Percentiles rank a stretch among this genome's conserved stretches.
Evolutionary conservation across 768 basidiomycete species (phyloP).

Genomic region (Russula olivacea): DNA sequence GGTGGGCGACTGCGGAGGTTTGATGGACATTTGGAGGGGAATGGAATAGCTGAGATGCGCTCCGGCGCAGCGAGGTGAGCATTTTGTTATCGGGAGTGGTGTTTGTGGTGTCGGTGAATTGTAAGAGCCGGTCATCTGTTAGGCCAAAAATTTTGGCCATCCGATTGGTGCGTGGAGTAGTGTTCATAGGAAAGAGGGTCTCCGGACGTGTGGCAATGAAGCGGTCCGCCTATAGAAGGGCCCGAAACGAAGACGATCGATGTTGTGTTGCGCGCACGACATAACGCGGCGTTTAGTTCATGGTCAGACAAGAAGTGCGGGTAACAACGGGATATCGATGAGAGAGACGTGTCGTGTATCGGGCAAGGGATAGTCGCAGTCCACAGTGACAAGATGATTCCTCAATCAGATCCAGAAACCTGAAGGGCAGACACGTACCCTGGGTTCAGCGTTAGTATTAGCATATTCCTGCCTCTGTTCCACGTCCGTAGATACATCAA

Average conservation of each 20-base stretch:
- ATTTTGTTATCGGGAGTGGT: conserved; percentile 37
- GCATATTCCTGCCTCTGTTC: conserved; percentile 18
- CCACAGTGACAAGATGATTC: background rate
- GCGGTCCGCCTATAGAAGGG: conserved; percentile 45
- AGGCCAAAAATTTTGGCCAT: conserved; percentile 60
- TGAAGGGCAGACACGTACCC: conserved; percentile 14
- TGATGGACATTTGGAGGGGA: conserved; percentile 30
- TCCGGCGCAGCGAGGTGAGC: conserved; percentile 45
- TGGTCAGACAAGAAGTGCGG: background rate
- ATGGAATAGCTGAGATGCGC: conserved; percentile 46
- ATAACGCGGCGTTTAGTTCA: background rate
- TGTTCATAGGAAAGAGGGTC: conserved; percentile 47
- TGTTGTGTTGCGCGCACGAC: background rate
- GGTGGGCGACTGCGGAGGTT: conserved; percentile 54
- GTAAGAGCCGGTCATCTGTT: conserved; percentile 49
- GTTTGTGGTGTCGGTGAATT: conserved; percentile 40
- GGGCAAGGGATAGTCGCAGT: background rate
- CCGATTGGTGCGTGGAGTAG: conserved; percentile 61
- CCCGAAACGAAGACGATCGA: conserved; percentile 1
- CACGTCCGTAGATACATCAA: conserved; percentile 11
- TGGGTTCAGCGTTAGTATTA: conserved; percentile 24
- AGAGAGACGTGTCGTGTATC: conserved; percentile 2
- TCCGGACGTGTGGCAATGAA: conserved; percentile 54
- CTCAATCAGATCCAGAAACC: background rate
- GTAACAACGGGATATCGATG: conserved; percentile 5